Conservation (phyloP, 2,329 filamentous ascomycete genomes). For the Xylariaceae sp. region DNA sequence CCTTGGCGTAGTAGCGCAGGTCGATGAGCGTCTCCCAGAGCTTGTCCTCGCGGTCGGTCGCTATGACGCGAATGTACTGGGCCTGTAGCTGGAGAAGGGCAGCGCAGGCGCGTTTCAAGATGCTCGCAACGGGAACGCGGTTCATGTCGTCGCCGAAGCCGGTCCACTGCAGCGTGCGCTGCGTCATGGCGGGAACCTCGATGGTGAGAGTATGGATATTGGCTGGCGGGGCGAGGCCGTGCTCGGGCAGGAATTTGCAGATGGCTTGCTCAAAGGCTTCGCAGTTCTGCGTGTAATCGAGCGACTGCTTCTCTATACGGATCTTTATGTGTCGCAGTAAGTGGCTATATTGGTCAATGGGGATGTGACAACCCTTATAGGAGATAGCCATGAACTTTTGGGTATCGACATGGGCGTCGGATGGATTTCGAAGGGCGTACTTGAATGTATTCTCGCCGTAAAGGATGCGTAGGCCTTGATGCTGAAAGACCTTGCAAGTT, state of each 20-base stretch:
- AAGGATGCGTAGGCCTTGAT: slow-evolving; percentile 37
- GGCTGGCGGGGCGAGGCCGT: slow-evolving; percentile 11
- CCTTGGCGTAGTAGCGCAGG: slow-evolving; percentile 14
- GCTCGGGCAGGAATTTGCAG: slow-evolving; percentile 27
- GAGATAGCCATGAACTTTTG: slow-evolving; percentile 19
- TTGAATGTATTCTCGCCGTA: slow-evolving; percentile 45
- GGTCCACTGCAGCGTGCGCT: slow-evolving; percentile 3
- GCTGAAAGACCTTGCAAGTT: slow-evolving; percentile 29
- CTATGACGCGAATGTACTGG: slow-evolving; percentile 32
- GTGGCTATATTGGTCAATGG: slow-evolving; percentile 32
- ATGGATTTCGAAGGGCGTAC: slow-evolving; percentile 40
- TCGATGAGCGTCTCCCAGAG: slow-evolving; percentile 17
- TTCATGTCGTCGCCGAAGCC: slow-evolving; percentile 6
- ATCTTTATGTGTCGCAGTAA: slow-evolving; percentile 39
- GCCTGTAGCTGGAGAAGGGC: slow-evolving; percentile 30
- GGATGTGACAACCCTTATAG: slow-evolving; percentile 22
- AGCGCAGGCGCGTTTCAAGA: slow-evolving; percentile 26
- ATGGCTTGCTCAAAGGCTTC: slow-evolving; percentile 32
- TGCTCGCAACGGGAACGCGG: slow-evolving; percentile 32
- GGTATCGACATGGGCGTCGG: slow-evolving; percentile 6
- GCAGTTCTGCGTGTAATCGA: slow-evolving; percentile 15
- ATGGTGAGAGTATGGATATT: slow-evolving; percentile 39
- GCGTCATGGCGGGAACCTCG: slow-evolving; percentile 31
- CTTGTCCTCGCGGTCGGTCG: slow-evolving; percentile 20
- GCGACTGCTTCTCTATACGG: slow-evolving; percentile 39